Percentiles rank a stretch among this genome's conserved stretches.
These are phyloP conservation scores for Fulvia fulva DNA, from an alignment of 2,329 filamentous ascomycete genomes.

Conservation along the genomic window DNA sequence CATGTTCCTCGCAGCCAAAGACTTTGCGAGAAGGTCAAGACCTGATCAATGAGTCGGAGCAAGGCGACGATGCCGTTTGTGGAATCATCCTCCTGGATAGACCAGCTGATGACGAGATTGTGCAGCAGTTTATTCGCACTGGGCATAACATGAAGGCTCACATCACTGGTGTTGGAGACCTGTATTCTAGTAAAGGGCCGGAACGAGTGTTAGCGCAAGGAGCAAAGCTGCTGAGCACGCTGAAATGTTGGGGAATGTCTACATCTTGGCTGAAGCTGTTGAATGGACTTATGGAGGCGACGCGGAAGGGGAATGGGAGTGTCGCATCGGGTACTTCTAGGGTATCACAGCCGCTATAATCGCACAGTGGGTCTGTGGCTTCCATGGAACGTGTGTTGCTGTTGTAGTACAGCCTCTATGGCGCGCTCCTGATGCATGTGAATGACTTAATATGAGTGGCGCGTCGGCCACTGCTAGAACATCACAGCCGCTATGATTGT, in stretches of 20 bases:
- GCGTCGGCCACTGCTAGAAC: too few relatives aligned
- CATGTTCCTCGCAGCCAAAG: neutral
- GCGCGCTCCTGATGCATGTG: too few relatives aligned
- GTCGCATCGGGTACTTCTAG: neutral
- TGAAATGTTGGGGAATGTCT: slow-evolving; percentile 20
- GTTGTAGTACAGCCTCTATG: too few relatives aligned
- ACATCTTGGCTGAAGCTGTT: neutral
- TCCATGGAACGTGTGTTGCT: too few relatives aligned
- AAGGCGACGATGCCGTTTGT: slow-evolving; percentile 13
- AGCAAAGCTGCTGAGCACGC: slow-evolving; percentile 32
- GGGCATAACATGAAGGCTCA: slow-evolving; percentile 50
- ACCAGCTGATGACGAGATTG: slow-evolving; percentile 56
- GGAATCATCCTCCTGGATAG: slow-evolving; percentile 51
- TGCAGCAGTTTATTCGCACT: slow-evolving; percentile 52
- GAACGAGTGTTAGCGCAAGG: slow-evolving; percentile 38
- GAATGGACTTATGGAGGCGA: neutral
- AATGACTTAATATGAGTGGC: too few relatives aligned
- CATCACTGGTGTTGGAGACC: slow-evolving; percentile 52
- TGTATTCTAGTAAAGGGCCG: slow-evolving; percentile 39
- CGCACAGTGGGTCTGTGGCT: neutral
- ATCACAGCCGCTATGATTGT: too few relatives aligned
- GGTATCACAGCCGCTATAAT: neutral
- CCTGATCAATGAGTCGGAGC: slow-evolving; percentile 4
- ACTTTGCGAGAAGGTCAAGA: neutral
- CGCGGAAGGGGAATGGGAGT: neutral